Base-by-base conservation (phyloP, 139 green algal species). In the Picochlorum sp. region DNA sequence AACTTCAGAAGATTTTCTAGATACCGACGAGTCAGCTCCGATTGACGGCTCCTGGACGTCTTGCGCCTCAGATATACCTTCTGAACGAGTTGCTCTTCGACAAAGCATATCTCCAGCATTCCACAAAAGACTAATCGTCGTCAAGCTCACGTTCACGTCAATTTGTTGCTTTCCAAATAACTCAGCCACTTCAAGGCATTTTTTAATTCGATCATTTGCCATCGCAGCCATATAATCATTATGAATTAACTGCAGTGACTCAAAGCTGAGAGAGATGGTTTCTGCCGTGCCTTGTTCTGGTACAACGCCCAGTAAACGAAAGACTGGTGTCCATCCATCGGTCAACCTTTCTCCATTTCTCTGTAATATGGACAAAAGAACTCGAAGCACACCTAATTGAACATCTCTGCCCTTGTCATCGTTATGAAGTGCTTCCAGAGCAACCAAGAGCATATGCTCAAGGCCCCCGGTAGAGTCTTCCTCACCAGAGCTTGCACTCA, bases 101-200 rank as follows among this genome's bases (percentile, higher is more conserved):
- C 24, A 40, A 29, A n/a, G 69, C 50, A 82, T 55, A 63, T 96
- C 89, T 18, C 80, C 81, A 4, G 78, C 80, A 59, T 88, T 93
- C 89, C 89, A 96, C 2, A 96, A 78, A 50, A 94, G 69, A 44
- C 77, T 82, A 51, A 96, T 82, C 25, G 89, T 75, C 9, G 89
- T 90, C 5, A 96, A 77, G 39, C 67, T 85, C 14, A 96, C 85
- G 55, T 96, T 96, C n/a, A 96, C 50, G 28, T 90, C 81, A 1
- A 60, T 55, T 58, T 81, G 74, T 69, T 81, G 74, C 28, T 41
- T 61, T 33, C 63, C 70, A 50, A 82, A 94, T 28, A 79, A 32
- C n/a, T 77, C 75, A 0, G 80, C 68, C 9, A 88, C 75, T 36
- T 85, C 74, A 40, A 94, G 60, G 29, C 62, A 80, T 26, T 63